These are phyloP conservation scores for Paramecium tetraurelia DNA, from an alignment of 73 alveolate genomes.

Conservation along the genomic window DNA sequence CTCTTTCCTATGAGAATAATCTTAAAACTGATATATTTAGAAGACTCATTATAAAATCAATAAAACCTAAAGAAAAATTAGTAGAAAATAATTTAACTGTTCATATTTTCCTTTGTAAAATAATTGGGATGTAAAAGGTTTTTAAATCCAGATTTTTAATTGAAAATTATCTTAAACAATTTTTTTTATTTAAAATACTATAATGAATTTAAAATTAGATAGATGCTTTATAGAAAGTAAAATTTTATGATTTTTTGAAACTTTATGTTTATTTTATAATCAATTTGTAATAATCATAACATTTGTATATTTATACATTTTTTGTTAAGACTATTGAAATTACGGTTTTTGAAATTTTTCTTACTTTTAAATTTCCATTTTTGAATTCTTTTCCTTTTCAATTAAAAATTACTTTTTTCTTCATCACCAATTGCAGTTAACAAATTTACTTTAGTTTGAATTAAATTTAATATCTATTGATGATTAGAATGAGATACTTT, in stretches of 20 bases:
- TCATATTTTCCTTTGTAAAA: not conserved
- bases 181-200: no score
- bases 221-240: not conserved
- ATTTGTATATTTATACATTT: not conserved
- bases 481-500: not conserved
- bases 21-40: no score
- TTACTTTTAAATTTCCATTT: not conserved
- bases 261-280: not conserved
- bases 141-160: no score
- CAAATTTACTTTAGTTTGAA: not conserved
- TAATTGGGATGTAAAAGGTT: not conserved
- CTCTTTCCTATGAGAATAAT: no score
- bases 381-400: not conserved
- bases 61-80: not conserved
- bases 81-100: no score
- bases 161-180: no score
- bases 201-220: no score
- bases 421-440: not conserved
- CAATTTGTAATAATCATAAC: not conserved
- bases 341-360: not conserved
- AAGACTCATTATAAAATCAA: no score
- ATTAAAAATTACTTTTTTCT: not conserved
- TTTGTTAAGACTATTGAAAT: not conserved
- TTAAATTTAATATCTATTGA: not conserved
- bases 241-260: no score